Percentiles rank a stretch among this genome's conserved stretches.
These are phyloP conservation scores for Nemania bipapillata DNA, from an alignment of 2,329 filamentous ascomycete genomes.

Conservation along the genomic window DNA sequence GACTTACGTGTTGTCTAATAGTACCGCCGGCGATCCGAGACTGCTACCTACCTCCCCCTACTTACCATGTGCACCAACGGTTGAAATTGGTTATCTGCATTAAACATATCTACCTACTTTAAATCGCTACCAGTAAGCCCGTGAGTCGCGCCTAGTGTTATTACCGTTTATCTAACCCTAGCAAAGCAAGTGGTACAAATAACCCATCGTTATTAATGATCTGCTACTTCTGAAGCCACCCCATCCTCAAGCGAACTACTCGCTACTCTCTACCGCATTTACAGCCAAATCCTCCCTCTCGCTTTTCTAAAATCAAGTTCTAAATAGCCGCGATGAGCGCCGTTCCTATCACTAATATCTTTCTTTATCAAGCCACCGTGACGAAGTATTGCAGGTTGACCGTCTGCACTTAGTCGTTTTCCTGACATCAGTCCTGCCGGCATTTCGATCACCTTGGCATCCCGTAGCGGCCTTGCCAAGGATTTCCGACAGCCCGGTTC, in stretches of 20 bases:
- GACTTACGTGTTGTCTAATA: background rate
- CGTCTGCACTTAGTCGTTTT: slow-evolving; percentile 53
- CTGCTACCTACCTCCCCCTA: too few relatives aligned
- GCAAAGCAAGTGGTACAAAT: background rate
- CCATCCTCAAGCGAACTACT: background rate
- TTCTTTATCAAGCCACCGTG: slow-evolving; percentile 52
- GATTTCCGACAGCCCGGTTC: slow-evolving; percentile 11
- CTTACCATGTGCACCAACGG: too few relatives aligned
- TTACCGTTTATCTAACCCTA: background rate
- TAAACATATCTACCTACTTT: too few relatives aligned
- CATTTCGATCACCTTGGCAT: slow-evolving; percentile 47
- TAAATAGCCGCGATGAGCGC: background rate
- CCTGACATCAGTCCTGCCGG: slow-evolving; percentile 49
- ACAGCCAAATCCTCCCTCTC: background rate
- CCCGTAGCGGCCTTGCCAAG: slow-evolving; percentile 17
- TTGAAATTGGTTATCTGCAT: background rate
- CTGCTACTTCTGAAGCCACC: background rate
- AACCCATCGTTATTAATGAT: background rate
- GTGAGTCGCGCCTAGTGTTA: background rate
- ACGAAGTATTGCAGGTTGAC: slow-evolving; percentile 50
- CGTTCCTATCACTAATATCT: slow-evolving; percentile 20
- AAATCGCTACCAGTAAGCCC: background rate
- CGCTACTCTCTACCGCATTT: background rate
- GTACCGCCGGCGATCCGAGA: background rate
- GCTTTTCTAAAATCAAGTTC: slow-evolving; percentile 11